Evolutionary conservation across 2,329 filamentous ascomycete genomes (phyloP).

Genomic region (Xenosphaeropsis pyriputrescens): DNA sequence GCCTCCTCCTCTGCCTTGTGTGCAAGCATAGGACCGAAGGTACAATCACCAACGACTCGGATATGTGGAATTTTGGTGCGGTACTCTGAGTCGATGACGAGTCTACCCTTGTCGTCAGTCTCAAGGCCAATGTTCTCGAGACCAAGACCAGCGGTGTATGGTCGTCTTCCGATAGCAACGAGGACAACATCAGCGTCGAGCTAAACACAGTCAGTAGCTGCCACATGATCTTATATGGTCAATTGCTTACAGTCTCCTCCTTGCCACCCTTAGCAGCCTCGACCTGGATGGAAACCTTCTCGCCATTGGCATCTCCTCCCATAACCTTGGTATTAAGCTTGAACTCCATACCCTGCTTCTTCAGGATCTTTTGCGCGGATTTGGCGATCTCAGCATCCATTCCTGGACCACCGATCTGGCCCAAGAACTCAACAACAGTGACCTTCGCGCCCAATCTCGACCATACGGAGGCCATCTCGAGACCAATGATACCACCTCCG

Average conservation of each 20-base stretch:
- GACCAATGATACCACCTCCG: conserved; percentile 94
- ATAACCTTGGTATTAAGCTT: conserved; percentile 94
- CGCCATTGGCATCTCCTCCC: conserved; percentile 65
- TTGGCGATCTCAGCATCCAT: conserved; percentile 96
- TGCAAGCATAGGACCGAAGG: conserved; percentile 96
- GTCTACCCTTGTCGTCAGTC: conserved; percentile 80
- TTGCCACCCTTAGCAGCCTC: conserved; percentile 96
- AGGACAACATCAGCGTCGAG: conserved; percentile 91
- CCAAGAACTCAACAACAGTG: conserved; percentile 91
- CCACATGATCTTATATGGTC: neutral
- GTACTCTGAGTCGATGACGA: conserved; percentile 98
- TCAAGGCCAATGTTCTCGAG: conserved; percentile 90
- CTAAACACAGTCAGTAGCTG: conserved; percentile 25
- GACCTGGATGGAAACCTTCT: conserved; percentile 66
- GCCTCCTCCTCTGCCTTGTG: conserved; percentile 99
- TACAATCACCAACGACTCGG: conserved; percentile 88
- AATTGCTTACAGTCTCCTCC: conserved; percentile 59
- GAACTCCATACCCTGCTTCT: conserved; percentile 96
- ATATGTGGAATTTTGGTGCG: conserved; percentile 96
- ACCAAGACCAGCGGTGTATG: conserved; percentile 83
- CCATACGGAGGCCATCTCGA: conserved; percentile 98
- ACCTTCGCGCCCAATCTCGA: conserved; percentile 86
- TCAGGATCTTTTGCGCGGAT: conserved; percentile 77
- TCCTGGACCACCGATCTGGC: conserved; percentile 91
- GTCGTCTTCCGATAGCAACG: conserved; percentile 88